These are phyloP conservation scores for Colletotrichum sp. DNA, from an alignment of 2,329 filamentous ascomycete genomes.

Conservation along the genomic window DNA sequence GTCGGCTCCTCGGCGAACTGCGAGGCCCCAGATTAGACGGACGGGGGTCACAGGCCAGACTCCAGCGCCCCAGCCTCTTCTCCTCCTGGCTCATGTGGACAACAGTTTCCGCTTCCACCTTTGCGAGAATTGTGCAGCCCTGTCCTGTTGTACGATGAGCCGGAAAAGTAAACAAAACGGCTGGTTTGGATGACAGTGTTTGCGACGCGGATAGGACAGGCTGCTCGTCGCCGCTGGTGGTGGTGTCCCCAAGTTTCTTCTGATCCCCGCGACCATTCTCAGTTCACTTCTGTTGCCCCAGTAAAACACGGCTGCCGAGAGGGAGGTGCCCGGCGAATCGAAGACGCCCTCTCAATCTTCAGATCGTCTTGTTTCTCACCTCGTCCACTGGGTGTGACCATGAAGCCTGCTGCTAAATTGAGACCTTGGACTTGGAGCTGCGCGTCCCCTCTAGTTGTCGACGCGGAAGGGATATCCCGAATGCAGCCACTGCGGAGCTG, in stretches of 20 bases:
- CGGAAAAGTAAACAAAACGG: background rate
- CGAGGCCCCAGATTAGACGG: slow-evolving; percentile 15
- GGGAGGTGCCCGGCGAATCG: background rate
- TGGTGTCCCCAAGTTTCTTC: background rate
- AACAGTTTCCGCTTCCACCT: background rate
- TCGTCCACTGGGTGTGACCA: background rate
- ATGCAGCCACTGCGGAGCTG: background rate
- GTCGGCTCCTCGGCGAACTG: slow-evolving; percentile 19
- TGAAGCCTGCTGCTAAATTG: background rate
- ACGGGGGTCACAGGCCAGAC: background rate
- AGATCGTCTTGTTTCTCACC: background rate
- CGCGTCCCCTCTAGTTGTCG: background rate
- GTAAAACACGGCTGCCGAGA: slow-evolving; percentile 18
- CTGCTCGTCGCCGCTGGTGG: background rate
- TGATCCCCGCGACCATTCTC: background rate
- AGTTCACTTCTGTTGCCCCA: background rate
- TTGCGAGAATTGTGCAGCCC: background rate
- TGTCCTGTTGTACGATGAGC: background rate
- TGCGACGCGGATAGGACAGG: background rate
- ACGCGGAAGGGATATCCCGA: slow-evolving; percentile 9
- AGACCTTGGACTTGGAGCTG: background rate
- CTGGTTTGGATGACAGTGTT: background rate
- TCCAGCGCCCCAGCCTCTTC: background rate
- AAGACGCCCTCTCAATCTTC: background rate
- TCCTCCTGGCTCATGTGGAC: background rate